phyloP scores from a whole-genome alignment of 306 rosid genomes.

The Malus fusca region DNA sequence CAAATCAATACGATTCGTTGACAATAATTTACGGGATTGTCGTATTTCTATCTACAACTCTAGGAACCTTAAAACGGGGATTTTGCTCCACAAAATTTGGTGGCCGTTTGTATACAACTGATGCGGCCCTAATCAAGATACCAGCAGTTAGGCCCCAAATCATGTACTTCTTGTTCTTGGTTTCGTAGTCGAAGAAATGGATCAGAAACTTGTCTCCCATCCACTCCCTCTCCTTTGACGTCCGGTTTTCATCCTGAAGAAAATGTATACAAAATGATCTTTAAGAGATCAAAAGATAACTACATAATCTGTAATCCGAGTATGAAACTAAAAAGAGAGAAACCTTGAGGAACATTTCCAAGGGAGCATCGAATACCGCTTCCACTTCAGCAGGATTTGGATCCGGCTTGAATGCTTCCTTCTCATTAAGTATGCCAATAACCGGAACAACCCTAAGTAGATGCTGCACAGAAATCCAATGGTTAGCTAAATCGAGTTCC shows the following conservation, averaged over 20 bases:
- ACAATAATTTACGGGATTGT: constrained; percentile 27
- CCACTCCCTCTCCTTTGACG: constrained; percentile 80
- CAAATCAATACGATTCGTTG: background rate
- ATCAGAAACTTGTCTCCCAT: constrained; percentile 72
- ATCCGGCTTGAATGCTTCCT: constrained; percentile 58
- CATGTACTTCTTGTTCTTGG: constrained; percentile 43
- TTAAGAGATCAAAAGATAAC: background rate
- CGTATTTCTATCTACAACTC: constrained; percentile 26
- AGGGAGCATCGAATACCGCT: constrained; percentile 78
- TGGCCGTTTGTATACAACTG: constrained; percentile 59
- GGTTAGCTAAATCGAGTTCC: background rate
- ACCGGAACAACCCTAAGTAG: constrained; percentile 86
- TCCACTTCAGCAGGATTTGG: constrained; percentile 86
- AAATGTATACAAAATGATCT: constrained; percentile 12
- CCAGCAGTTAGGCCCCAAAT: constrained; percentile 98
- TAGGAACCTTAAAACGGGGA: constrained; percentile 66
- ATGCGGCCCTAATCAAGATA: constrained; percentile 85
- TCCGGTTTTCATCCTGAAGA: constrained; percentile 79
- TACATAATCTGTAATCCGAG: background rate
- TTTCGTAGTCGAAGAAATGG: constrained; percentile 71
- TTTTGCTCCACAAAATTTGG: constrained; percentile 86
- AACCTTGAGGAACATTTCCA: constrained; percentile 96
- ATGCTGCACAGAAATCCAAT: constrained; percentile 44
- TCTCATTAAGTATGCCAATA: constrained; percentile 73
- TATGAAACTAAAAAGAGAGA: background rate